phyloP scores from a whole-genome alignment of 129 eudicot genomes.

The Flaveria linearis region DNA sequence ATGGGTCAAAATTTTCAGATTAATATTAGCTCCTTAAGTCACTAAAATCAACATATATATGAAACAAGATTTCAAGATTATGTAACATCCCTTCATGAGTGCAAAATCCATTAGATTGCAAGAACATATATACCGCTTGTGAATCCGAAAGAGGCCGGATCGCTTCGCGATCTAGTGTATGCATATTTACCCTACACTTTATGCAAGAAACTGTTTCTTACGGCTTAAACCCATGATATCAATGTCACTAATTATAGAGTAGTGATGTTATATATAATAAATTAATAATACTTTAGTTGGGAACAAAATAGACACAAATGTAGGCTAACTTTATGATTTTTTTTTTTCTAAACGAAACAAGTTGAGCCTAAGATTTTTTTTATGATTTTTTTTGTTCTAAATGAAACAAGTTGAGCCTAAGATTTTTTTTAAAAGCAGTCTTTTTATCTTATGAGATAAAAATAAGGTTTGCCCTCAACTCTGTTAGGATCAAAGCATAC shows the following conservation, averaged over 20 bases:
- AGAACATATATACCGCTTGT: constrained; percentile 24
- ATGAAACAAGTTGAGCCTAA: background rate
- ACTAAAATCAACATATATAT: background rate
- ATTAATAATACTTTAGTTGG: too few relatives aligned
- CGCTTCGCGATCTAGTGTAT: background rate
- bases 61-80: constrained; percentile 1
- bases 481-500: too few relatives aligned
- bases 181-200: too few relatives aligned
- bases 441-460: too few relatives aligned
- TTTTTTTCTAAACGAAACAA: background rate
- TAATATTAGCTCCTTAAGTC: constrained; percentile 14
- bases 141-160: too few relatives aligned
- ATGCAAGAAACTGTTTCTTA: too few relatives aligned
- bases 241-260: too few relatives aligned
- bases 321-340: background rate
- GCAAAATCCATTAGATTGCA: constrained; percentile 34
- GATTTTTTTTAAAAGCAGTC: too few relatives aligned
- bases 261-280: too few relatives aligned
- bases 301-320: background rate
- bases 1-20: constrained; percentile 15
- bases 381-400: background rate
- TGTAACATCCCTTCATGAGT: constrained; percentile 29
- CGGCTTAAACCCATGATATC: too few relatives aligned
- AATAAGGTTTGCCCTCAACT: too few relatives aligned
- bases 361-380: background rate